Conservation (phyloP, 768 basidiomycete genomes). For the Tricholoma sp. region DNA sequence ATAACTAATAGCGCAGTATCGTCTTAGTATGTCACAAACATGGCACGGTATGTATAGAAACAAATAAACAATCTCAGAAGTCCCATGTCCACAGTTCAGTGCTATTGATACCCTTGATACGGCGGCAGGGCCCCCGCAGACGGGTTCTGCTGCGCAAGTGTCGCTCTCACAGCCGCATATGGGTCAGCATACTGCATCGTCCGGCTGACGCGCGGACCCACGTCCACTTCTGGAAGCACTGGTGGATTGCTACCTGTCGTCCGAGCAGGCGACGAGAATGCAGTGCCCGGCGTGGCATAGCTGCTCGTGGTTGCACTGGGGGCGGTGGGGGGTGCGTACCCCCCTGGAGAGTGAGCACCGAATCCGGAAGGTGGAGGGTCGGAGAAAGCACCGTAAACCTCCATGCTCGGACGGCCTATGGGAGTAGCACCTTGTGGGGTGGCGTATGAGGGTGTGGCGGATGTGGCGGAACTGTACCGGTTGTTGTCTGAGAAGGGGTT, state of each 20-base stretch:
- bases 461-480: constrained; percentile 37
- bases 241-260: constrained; percentile 5
- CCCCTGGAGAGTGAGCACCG: constrained; percentile 31
- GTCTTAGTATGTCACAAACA: background rate
- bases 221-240: constrained; percentile 34
- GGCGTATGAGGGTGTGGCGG: constrained; percentile 20
- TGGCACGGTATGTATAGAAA: background rate
- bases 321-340: background rate
- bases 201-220: constrained; percentile 62
- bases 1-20: no score
- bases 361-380: constrained; percentile 82
- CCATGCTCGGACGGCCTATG: constrained; percentile 63
- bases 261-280: constrained; percentile 36
- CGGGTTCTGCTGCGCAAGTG: constrained; percentile 32
- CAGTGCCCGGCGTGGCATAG: constrained; percentile 44
- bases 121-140: constrained; percentile 31
- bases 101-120: constrained; percentile 46
- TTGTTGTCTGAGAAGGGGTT: constrained; percentile 55
- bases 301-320: background rate
- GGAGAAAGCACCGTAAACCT: constrained; percentile 87
- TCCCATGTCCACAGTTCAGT: background rate
- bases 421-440: constrained; percentile 22
- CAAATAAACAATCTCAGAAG: background rate
- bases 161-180: constrained; percentile 75
- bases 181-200: constrained; percentile 95